Conservation (phyloP, 2,329 filamentous ascomycete genomes). For the Aspergillus sojae region DNA sequence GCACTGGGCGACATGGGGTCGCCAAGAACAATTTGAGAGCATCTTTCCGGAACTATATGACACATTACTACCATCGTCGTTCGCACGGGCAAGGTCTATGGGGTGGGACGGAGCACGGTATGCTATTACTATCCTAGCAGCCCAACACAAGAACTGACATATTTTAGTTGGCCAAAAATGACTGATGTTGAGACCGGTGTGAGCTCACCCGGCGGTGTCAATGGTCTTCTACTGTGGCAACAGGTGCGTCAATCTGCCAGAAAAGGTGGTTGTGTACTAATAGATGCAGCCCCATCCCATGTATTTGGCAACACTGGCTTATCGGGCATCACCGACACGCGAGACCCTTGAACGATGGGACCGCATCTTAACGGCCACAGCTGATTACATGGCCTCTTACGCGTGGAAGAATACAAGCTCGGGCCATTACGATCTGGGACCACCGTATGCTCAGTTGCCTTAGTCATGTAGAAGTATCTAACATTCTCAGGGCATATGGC, state of each 20-base stretch:
- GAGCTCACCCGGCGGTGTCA: conserved; percentile 19
- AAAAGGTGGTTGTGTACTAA: not conserved
- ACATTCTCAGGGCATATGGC: conserved; percentile 12
- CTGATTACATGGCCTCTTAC: conserved; percentile 20
- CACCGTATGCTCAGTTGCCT: conserved; percentile 10
- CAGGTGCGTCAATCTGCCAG: conserved; percentile 4
- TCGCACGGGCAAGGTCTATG: conserved; percentile 13
- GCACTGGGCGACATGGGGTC: conserved; percentile 21
- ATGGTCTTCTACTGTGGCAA: conserved; percentile 20
- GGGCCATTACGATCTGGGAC: conserved; percentile 19
- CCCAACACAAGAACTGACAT: not conserved
- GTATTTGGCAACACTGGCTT: conserved; percentile 17
- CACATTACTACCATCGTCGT: conserved; percentile 13
- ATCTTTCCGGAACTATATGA: conserved; percentile 18
- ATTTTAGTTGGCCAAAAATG: conserved; percentile 20
- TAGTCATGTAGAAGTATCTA: not conserved
- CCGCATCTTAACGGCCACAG: conserved; percentile 12
- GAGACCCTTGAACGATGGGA: conserved; percentile 17
- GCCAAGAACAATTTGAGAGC: conserved; percentile 15
- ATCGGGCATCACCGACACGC: conserved; percentile 12
- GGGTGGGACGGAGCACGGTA: conserved; percentile 20
- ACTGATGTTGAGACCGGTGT: conserved; percentile 18
- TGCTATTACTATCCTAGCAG: not conserved
- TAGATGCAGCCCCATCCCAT: conserved; percentile 16
- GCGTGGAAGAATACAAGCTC: conserved; percentile 18